Evolutionary conservation across 164 flowering plant species (phyloP).

Genomic region (Macadamia integrifolia): DNA sequence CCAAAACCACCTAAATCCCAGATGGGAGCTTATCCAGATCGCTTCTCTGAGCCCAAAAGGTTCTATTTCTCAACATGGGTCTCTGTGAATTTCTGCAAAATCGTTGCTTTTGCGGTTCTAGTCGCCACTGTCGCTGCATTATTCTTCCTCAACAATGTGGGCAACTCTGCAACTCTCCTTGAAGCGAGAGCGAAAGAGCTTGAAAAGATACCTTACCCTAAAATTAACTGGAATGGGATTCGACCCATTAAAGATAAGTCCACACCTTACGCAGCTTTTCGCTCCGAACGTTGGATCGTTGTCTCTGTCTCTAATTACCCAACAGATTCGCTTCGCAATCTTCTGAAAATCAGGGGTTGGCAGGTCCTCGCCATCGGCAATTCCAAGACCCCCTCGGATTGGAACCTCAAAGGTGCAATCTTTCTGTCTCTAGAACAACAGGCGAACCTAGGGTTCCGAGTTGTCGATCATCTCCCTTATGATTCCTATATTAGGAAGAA

Average conservation of each 20-base stretch:
- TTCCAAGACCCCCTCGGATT: conserved; percentile 72
- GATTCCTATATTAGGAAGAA: conserved; percentile 82
- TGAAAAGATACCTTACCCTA: conserved; percentile 42
- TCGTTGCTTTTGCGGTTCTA: conserved; percentile 38
- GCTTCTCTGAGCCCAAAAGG: conserved; percentile 41
- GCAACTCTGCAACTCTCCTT: conserved; percentile 65
- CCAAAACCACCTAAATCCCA: conserved; percentile 46
- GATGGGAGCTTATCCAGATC: conserved; percentile 22
- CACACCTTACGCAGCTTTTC: conserved; percentile 56
- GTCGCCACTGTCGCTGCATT: conserved; percentile 58
- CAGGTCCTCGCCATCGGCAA: conserved; percentile 83
- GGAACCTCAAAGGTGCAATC: conserved; percentile 85
- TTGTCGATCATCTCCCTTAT: conserved; percentile 71
- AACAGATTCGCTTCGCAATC: conserved; percentile 45
- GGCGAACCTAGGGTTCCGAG: conserved; percentile 66
- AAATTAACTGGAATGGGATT: conserved; percentile 45
- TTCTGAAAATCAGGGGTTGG: conserved; percentile 80
- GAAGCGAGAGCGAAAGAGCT: conserved; percentile 35
- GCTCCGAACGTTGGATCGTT: conserved; percentile 80
- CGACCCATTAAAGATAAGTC: conserved; percentile 40
- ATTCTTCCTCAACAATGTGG: conserved; percentile 70
- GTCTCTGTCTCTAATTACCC: conserved; percentile 74
- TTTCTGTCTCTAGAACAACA: conserved; percentile 78
- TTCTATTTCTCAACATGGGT: conserved; percentile 82
- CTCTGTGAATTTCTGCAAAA: conserved; percentile 67